Conservation (phyloP, 2,329 filamentous ascomycete species). For the Laburnicola sp. region DNA sequence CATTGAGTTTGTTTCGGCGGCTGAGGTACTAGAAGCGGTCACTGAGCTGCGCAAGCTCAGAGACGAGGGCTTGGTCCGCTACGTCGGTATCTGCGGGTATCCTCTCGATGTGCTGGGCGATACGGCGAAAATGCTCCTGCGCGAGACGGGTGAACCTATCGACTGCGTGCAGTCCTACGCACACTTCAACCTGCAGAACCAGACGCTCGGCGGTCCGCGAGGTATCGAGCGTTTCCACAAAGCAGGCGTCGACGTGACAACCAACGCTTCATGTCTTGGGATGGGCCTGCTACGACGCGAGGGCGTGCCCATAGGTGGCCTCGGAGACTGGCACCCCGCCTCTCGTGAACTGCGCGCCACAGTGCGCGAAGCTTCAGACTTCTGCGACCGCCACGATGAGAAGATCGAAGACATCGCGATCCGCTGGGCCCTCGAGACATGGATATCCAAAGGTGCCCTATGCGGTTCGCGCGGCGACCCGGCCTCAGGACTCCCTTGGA, state of each 20-base stretch:
- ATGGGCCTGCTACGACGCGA: conserved; percentile 85
- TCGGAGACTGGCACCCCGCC: conserved; percentile 86
- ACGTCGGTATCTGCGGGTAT: conserved; percentile 91
- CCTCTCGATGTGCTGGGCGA: conserved; percentile 73
- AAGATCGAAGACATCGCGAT: conserved; percentile 82
- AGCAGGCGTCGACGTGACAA: conserved; percentile 78
- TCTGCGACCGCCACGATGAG: conserved; percentile 67
- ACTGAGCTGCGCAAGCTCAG: conserved; percentile 75
- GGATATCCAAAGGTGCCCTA: conserved; percentile 54
- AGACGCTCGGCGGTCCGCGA: conserved; percentile 55
- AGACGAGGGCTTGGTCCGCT: conserved; percentile 71
- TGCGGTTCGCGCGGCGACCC: conserved; percentile 59
- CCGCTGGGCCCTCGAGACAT: conserved; percentile 73
- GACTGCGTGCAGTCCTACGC: conserved; percentile 90
- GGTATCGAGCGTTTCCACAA: conserved; percentile 64
- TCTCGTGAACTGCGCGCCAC: conserved; percentile 68
- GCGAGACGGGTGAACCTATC: conserved; percentile 80
- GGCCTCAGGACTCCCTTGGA: conserved; percentile 53
- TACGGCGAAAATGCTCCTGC: conserved; percentile 71
- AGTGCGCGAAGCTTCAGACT: conserved; percentile 63
- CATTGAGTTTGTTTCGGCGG: conserved; percentile 72
- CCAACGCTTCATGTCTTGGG: conserved; percentile 87
- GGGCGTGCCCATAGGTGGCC: conserved; percentile 77
- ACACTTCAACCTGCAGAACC: conserved; percentile 89
- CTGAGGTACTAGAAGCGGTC: conserved; percentile 61